Conservation (phyloP, 495 filamentous ascomycete species). For the Poronia punctata region DNA sequence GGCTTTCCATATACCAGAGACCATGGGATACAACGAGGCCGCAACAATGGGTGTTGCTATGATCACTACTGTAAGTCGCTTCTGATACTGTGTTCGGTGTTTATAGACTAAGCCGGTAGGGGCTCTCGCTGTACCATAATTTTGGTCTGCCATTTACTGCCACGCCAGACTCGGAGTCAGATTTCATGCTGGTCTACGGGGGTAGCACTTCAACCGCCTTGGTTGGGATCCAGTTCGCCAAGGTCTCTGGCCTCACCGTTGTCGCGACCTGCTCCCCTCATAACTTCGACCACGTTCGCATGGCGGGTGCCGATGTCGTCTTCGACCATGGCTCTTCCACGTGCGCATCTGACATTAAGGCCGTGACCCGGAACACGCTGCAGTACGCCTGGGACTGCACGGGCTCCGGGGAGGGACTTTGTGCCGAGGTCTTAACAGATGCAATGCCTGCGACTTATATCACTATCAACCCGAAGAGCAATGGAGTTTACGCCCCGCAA, state of each 20-base stretch:
- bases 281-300: conserved; percentile 33
- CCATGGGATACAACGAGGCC: conserved; percentile 33
- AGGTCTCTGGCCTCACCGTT: conserved; percentile 38
- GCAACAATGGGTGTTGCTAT: conserved; percentile 42
- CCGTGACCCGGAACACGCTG: conserved; percentile 12
- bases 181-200: conserved; percentile 41
- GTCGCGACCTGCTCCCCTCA: conserved; percentile 33
- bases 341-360: conserved; percentile 26
- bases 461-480: conserved; percentile 14
- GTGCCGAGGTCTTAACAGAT: conserved; percentile 18
- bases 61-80: conserved; percentile 31
- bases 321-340: conserved; percentile 40
- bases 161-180: conserved; percentile 14
- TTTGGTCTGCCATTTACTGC: conserved; percentile 29
- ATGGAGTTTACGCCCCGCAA: conserved; percentile 8
- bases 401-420: conserved; percentile 9
- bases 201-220: conserved; percentile 44
- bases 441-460: conserved; percentile 11
- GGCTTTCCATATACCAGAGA: conserved; percentile 27
- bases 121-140: conserved; percentile 36
- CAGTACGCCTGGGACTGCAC: conserved; percentile 27
- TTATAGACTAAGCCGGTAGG: conserved; percentile 10
- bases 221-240: conserved; percentile 40
- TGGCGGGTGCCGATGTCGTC: conserved; percentile 34
- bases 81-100: too few species aligned